Base-by-base conservation (phyloP, 1,139 yeast species). In the Hansenula anomala region DNA sequence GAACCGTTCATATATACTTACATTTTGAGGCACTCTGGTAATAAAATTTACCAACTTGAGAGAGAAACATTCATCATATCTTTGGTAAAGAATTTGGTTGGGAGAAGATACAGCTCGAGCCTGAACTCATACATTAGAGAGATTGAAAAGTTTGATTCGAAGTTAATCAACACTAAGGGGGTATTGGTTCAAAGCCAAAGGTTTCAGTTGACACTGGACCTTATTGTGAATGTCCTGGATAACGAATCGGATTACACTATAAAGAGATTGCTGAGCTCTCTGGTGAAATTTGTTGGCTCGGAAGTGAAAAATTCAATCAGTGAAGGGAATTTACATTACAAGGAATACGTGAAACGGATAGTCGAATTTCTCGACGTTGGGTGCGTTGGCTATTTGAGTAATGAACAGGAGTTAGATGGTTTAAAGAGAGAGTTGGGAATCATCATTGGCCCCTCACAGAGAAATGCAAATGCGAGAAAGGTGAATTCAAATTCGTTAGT, bases 11-110 rank as follows among this genome's bases (percentile, higher is more conserved):
- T 51, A 1, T 49, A 34, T 25, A 28, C 48, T 2, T 48, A 38
- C 35, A 48, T 51, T 20, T 34, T 53, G 17, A 45, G 39, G 15
- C 45, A 45, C 22, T 45, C 51, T 1, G 51, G 53, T 1, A 2
- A 12, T 1, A 28, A 35, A 14, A 38, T 40, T 1, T 51, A 49
- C 31, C 28, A 31, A 11, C 8, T 41, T 13, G 52, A 51, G 19
- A 40, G 41, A 15, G 49, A 44, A 17, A 27, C 28, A 2, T 48
- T 52, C 15, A 33, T 46, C 3, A 36, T 38, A 2, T 40, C 44
- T 6, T 26, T 51, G 11, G 30, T 47, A 43, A 45, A 18, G 38
- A 43, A 17, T 29, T 49, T 3, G 38, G 43, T 10, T 41, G 38
- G 17, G 33, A 41, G 16, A 39, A 39, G 10, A n/a, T 31, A 23